Evolutionary conservation across 306 rosid species (phyloP), one percentile per base, ranked within the genome.

Genomic region (Cicer cuneatum): DNA sequence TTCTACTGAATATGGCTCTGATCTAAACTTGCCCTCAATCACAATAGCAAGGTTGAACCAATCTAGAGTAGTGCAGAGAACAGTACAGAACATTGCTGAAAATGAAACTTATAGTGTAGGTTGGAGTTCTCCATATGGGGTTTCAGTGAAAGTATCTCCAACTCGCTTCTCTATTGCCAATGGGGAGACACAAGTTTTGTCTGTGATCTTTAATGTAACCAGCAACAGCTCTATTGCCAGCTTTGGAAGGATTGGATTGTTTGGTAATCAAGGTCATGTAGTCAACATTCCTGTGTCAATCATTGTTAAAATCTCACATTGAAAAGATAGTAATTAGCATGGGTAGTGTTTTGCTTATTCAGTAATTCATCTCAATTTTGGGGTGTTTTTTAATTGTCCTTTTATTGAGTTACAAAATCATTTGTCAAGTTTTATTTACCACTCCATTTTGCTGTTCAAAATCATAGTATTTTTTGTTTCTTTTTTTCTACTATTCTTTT

Each of bases 1-100:
- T 53, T 86, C 93, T 29, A 82, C 90, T 33, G 48, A 80, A 56
- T 54, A 48, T 45, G 92, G 92, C 53, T 78, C 88, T 78, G 98
- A 92, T 83, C 83, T 92, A 87, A 95, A 95, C 91, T 49, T 95
- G 75, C 99, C 99, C 8, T 95, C 99, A 56, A 89, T 95, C 82
- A 85, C 95, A 48, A 80, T 95, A 54, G 93, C 98, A 53, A 86
- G 59, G 76, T 81, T 95, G 38, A 84, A 92, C 87, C 87, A 89
- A 76, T 86, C 93, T 12, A 84, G 87, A 80, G 71, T 81, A 8
- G 86, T 95, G 4, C 88, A 76, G 37, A 86, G 99, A 85, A 75
- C 89, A 13, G 59, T 92, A 51, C 85, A 64, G 37, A 95, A 90
- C 72, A 54, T 92, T 24, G 97, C 84, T 41, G 90, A 79, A 58